Evolutionary conservation across 169 alveolate species (phyloP), one percentile per base, ranked within the genome.

Genomic region (Plasmodium vivax): DNA sequence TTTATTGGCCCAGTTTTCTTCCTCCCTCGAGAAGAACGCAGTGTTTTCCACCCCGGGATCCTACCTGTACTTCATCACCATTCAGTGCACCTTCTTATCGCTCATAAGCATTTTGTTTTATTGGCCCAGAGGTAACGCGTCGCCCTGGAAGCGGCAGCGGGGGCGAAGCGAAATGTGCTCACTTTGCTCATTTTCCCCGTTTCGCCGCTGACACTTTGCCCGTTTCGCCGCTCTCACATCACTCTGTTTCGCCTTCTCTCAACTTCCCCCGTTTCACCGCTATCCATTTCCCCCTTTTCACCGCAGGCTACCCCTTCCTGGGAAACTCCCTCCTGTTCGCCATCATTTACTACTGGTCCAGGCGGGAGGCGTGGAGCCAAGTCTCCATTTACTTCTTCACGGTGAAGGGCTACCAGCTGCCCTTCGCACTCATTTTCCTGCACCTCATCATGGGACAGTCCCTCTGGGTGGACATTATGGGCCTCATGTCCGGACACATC

Each of bases 361-460:
- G 97, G 91, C 94, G 97, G 94, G 98, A 96, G 82, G 97, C 98
- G 82, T 96, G 97, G 95, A 97, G 96, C 79, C 93, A 93, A 8
- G 98, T 97, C 2, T 92, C 97, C 43, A 93, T 98, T 72, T 98
- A 97, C 96, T 96, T 97, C 58, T 88, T 98, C 84, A 96, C 97
- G 43, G 96, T 98, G 51, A 97, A 97, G 92, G 98, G 98, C 43
- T 95, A 96, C 54, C 98, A 96, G 83, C 92, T 97, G 79, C 99
- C 99, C 27, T 97, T 96, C 91, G 98, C 98, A 19, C 91, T 98
- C 85, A 92, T 97, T 16, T 95, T 98, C 80, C 85, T 98, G 77
- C 97, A 97, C 96, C 88, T 98, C 71, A 95, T 98, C 41, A 97
- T 97, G 95, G 98, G 99, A 2, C 98, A 97, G 38, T 97, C 98